A percentile compares a stretch with the other conserved stretches of the same genome.
These are phyloP conservation scores for Paulinella micropora DNA, from an alignment of 78 protist species.

Conservation along the genomic window DNA sequence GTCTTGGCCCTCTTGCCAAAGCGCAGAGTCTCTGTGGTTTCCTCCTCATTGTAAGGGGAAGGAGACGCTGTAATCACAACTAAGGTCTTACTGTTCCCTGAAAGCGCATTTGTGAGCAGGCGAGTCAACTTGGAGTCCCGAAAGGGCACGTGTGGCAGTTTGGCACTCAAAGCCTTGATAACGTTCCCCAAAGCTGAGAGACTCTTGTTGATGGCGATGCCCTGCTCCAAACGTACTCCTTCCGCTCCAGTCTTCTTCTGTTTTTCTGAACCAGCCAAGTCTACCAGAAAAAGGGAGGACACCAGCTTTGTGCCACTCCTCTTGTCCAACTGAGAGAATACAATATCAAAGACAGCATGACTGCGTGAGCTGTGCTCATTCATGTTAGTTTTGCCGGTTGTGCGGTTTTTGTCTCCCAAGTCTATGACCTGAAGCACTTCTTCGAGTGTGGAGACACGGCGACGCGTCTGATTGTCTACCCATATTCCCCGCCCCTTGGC, in stretches of 20 bases:
- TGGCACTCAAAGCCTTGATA: neutral
- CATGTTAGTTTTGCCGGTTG: neutral
- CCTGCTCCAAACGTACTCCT: constrained; percentile 30
- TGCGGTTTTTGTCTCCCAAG: no score
- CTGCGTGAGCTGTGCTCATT: neutral
- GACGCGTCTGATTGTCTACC: no score
- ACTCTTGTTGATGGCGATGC: constrained; percentile 28
- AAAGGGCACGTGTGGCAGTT: neutral
- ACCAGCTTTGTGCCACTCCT: no score
- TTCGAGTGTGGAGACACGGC: no score
- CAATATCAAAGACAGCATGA: neutral
- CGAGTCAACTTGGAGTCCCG: constrained; percentile 20
- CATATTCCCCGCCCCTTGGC: no score
- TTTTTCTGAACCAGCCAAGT: constrained; percentile 45
- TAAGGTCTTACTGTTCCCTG: no score
- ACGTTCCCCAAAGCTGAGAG: constrained; percentile 39
- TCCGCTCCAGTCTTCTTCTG: neutral
- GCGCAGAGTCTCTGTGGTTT: constrained; percentile 22
- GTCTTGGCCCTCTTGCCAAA: constrained; percentile 26
- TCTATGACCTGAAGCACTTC: no score
- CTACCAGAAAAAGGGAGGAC: constrained; percentile 18
- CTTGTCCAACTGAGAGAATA: no score
- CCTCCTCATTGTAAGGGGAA: no score
- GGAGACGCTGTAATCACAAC: no score
- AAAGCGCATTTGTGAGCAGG: neutral